Base-by-base conservation (phyloP, 495 filamentous ascomycete genomes). In the Parachaetomium inaequale region DNA sequence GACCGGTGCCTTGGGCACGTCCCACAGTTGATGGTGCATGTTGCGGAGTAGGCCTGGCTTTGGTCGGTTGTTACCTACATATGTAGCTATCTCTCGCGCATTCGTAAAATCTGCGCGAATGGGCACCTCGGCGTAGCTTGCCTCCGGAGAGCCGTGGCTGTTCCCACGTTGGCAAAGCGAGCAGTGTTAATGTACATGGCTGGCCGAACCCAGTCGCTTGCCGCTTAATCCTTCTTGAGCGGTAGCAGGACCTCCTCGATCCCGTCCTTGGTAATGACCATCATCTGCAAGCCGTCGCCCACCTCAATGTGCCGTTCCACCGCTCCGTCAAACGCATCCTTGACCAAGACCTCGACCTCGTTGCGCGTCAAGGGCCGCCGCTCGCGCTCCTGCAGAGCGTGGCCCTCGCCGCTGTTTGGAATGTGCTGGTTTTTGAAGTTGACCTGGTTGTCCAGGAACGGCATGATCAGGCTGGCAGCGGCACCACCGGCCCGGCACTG, bases 371-470 rank as follows among this genome's bases (percentile, higher is more conserved):
- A 78, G 57, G 83, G 82, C 58, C 76, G 73, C 70, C 87, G 83
- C 62, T 86, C 80, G 67, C 86, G 83, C 70, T 85, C 81, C 76
- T 89, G 76, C 57, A 96, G 82, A 25, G 85, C 89, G 74, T 94
- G 89, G 42, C 92, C 93, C 67, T 84, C 84, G 58, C 90, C 92
- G 68, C 88, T 92, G n/a, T 86, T 88, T 11, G 94, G 94, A 29
- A 92, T 80, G 74, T 96, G 95, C 79, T 98, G 94, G 74, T 98
- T 98, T 83, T 98, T 98, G 82, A 92, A 94, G 78, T 98, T 97
- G 79, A 98, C 94, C 76, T 98, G 95, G 73, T 98, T 98, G 75
- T 98, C 94, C 72, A 98, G 80, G 81, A 98, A 98, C 4, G 94
- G 94, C 89, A 97, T 98, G 74, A 98, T 98, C 77, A 98, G 79